Evolutionary conservation across 2,329 filamentous ascomycete species (phyloP), one percentile per base, ranked within the genome.

Genomic region (Botrytis deweyae): DNA sequence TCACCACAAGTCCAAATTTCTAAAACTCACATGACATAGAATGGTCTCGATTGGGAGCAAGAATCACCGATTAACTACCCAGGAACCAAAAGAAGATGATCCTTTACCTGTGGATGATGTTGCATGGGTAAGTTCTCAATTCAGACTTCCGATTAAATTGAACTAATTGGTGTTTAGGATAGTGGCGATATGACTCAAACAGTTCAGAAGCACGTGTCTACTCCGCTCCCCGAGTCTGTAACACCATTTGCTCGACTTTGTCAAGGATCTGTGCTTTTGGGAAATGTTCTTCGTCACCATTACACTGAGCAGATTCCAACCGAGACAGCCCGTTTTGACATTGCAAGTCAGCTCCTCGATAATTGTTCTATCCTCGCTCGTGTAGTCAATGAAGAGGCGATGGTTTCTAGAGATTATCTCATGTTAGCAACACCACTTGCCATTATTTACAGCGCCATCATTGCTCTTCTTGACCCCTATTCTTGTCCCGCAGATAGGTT

Each of bases 241-340:
- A 83, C 84, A 33, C 82, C 87, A 59, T 89, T 87, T 80, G 85
- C 86, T 7, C 85, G 87, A 73, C 83, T 89, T 61, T 83, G 82
- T 70, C 83, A 85, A 78, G 79, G 80, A 33, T 80, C 80, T 33
- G 77, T 83, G 33, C 78, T 84, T 66, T 69, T 83, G 36, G 81
- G 80, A 58, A 79, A 80, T 73, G 80, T 82, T n/a, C 76, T 83
- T 16, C 69, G 68, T 9, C 81, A 84, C 76, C 76, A 80, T 70
- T 77, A 79, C 33, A 76, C 69, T 5, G 76, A 77, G 22, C 71
- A 72, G 7, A 44, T 74, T n/a, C 62, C 73, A 5, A 74, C 76
- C 36, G 80, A 80, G 71, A 76, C 73, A 52, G 70, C 72, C 10
- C 75, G 73, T 18, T 80, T 78, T 59, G 62, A 49, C 38, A 55